Conservation (phyloP, 2,329 filamentous ascomycete genomes). For the Phialophora expanda region DNA sequence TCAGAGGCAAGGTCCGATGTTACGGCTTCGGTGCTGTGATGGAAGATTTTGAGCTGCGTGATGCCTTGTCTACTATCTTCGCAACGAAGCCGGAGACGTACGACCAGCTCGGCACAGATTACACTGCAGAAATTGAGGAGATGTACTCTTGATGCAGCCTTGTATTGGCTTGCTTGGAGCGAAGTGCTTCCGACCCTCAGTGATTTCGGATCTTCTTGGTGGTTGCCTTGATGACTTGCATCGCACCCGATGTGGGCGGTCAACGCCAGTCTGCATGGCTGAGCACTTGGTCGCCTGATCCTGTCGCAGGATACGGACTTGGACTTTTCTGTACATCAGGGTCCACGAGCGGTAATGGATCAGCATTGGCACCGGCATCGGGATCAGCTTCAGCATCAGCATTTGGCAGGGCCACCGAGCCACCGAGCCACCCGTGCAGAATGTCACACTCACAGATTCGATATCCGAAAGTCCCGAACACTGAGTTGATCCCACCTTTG, state of each 20-base stretch:
- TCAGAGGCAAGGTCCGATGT: constrained; percentile 82
- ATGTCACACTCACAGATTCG: no score
- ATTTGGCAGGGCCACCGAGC: no score
- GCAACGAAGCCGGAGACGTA: constrained; percentile 57
- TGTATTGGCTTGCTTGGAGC: not conserved
- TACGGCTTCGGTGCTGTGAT: constrained; percentile 80
- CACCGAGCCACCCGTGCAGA: no score
- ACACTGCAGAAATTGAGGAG: constrained; percentile 37
- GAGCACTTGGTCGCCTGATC: not conserved
- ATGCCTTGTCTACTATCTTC: constrained; percentile 75
- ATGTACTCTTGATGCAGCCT: constrained; percentile 36
- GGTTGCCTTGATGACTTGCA: not conserved
- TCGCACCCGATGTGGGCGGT: not conserved
- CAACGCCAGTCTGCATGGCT: not conserved
- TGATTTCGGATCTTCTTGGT: constrained; percentile 3
- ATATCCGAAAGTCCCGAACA: no score
- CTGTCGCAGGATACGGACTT: not conserved
- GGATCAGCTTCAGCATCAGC: no score
- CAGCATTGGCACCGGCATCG: not conserved
- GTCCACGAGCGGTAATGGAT: not conserved
- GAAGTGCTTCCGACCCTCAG: not conserved
- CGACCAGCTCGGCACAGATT: constrained; percentile 34
- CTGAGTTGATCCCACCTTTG: no score
- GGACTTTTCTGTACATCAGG: not conserved
- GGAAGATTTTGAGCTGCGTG: constrained; percentile 69